Conservation (phyloP, 164 flowering plant genomes). For the Vitis rotundifolia region DNA sequence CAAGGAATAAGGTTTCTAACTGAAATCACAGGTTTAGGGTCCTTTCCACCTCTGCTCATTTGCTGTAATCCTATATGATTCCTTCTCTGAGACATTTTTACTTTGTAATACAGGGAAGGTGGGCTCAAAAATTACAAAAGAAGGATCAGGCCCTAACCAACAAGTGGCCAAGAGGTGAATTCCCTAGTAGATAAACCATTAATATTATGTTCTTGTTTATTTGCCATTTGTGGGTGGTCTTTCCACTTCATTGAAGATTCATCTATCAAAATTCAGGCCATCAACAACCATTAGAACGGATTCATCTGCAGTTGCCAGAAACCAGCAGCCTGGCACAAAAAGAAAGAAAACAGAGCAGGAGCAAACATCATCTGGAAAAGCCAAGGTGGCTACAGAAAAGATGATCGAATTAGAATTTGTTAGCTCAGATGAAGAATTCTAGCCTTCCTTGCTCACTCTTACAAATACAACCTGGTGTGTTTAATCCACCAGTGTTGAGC, state of each 20-base stretch:
- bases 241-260: conserved; percentile 1
- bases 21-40: conserved; percentile 63
- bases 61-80: neutral
- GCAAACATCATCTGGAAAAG: conserved; percentile 20
- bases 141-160: conserved; percentile 21
- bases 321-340: conserved; percentile 40
- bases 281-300: conserved; percentile 29
- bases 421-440: conserved; percentile 75
- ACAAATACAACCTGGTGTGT: no score
- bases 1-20: conserved; percentile 86
- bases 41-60: conserved; percentile 2
- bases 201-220: neutral
- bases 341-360: conserved; percentile 38
- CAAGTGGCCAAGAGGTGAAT: conserved; percentile 47
- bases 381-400: conserved; percentile 37
- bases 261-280: conserved; percentile 34
- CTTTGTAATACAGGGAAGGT: conserved; percentile 35
- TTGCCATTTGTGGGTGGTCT: neutral
- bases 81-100: conserved; percentile 4
- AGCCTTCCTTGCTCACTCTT: conserved; percentile 1
- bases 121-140: conserved; percentile 23
- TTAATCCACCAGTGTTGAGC: neutral
- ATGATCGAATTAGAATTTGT: conserved; percentile 76
- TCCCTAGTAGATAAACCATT: neutral
- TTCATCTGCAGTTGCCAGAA: conserved; percentile 17